Evolutionary conservation across 2,329 filamentous ascomycete genomes (phyloP), one percentile per base, ranked within the genome.

Genomic region (Cercospora sp.): DNA sequence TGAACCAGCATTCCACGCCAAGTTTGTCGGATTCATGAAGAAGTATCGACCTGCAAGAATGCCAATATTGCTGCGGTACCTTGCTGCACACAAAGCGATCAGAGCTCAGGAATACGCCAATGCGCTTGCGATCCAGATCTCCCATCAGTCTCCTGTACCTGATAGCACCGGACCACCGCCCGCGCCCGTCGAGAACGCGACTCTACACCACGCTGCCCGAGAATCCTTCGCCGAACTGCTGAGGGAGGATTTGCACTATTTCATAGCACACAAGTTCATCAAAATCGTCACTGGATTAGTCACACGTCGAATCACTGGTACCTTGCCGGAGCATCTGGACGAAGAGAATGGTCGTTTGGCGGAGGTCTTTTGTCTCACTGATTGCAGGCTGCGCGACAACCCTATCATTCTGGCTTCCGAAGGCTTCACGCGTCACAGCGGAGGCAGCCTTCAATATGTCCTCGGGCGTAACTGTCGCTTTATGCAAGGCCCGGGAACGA

Each of bases 391-490:
- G 66, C 82, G 84, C 1, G 91, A 92, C 68, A 92, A 93, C 75
- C 91, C 90, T 0, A 91, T 93, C 69, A 87, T 93, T 1, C 91
- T 93, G 78, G 89, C 90, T 6, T 92, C 90, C 2, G 88, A 92
- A 83, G 90, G 91, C 78, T 93, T 92, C 73, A 86, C 91, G 72
- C 85, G 86, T 51, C 91, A 89, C 6, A 92, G 90, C 0, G 89
- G 92, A 71, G 93, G 93, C 74, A 89, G 89, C 2, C 87, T 91
- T 79, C 84, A 84, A 61, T 92, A 93, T 75, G 87, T 89, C 3
- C 85, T 93, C 10, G 91, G 91, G 0, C 87, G 90, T 33, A 94
- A 94, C 31, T 93, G 91, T 73, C 87, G 91, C 7, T 93, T 94
- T 73, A 84, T 94, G 1, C 91, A 93, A 76, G 91, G 91, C 0